A percentile compares a stretch with the other conserved stretches of the same genome.
These are phyloP conservation scores for Exophiala viscosa DNA, from an alignment of 2,329 filamentous ascomycete species.

Conservation along the genomic window DNA sequence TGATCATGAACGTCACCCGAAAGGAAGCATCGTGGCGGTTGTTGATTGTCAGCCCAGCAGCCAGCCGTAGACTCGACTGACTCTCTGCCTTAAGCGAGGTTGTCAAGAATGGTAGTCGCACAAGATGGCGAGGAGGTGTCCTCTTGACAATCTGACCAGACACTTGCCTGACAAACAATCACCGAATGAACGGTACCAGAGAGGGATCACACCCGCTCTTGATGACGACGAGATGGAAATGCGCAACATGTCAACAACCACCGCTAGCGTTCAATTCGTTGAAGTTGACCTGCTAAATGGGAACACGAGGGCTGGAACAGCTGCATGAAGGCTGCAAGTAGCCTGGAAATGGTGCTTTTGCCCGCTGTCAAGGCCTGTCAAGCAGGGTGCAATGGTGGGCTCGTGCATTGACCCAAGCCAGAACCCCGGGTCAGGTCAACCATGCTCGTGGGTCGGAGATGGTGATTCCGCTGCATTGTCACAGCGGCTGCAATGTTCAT, in stretches of 20 bases:
- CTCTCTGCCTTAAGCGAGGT: conserved; percentile 4
- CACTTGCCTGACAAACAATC: too few species aligned
- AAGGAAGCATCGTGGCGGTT: conserved; percentile 1
- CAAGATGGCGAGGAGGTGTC: conserved; percentile 1
- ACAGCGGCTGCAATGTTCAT: too few species aligned
- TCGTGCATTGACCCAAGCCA: background rate
- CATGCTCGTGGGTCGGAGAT: conserved; percentile 6
- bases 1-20: conserved; percentile 1
- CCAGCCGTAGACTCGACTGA: background rate
- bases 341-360: conserved; percentile 3
- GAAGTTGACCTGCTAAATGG: background rate
- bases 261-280: background rate
- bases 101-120: conserved; percentile 8
- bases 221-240: too few species aligned
- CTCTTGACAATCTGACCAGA: conserved; percentile 2
- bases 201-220: too few species aligned
- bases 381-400: background rate
- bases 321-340: background rate
- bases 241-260: too few species aligned
- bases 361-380: conserved; percentile 20
- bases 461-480: background rate
- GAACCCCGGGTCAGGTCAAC: conserved; percentile 4
- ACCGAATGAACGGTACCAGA: too few species aligned
- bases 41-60: background rate
- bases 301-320: background rate